These are phyloP conservation scores for Moringa oleifera DNA, from an alignment of 345 rosid genomes.

Conservation along the genomic window DNA sequence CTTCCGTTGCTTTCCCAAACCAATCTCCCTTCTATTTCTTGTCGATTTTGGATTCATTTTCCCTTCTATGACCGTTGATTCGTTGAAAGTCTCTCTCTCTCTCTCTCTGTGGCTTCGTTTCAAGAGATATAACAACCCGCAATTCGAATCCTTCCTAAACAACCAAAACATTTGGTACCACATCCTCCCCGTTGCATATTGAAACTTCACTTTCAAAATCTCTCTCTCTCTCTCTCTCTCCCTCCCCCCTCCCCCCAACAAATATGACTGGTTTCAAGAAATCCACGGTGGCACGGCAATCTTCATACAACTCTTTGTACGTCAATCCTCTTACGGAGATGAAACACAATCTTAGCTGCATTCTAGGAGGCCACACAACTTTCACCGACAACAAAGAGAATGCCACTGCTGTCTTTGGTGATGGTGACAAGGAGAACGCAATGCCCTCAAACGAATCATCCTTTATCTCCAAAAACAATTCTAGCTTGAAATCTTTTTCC, in stretches of 20 bases:
- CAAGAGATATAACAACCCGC: constrained; percentile 6
- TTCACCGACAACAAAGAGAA: constrained; percentile 44
- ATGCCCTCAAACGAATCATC: constrained; percentile 21
- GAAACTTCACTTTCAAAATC: too few relatives aligned
- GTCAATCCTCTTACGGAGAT: constrained; percentile 36
- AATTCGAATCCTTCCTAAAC: background rate
- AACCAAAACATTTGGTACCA: background rate
- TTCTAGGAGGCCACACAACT: constrained; percentile 20
- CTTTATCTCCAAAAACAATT: too few relatives aligned
- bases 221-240: background rate
- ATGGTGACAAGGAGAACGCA: constrained; percentile 39
- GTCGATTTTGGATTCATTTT: background rate
- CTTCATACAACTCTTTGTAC: constrained; percentile 29
- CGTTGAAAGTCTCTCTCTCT: background rate
- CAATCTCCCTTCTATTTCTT: background rate
- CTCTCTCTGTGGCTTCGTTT: background rate
- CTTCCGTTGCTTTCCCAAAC: too few relatives aligned
- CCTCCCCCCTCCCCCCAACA: too few relatives aligned
- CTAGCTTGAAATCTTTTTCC: constrained; percentile 34
- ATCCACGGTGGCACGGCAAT: constrained; percentile 21
- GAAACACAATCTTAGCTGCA: constrained; percentile 31
- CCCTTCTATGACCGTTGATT: too few relatives aligned
- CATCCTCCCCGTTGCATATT: too few relatives aligned
- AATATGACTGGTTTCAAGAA: constrained; percentile 27
- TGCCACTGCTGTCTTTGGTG: constrained; percentile 15